These are phyloP conservation scores for Trichoderma orchidacearum DNA, from an alignment of 495 filamentous ascomycete genomes.

Conservation along the genomic window DNA sequence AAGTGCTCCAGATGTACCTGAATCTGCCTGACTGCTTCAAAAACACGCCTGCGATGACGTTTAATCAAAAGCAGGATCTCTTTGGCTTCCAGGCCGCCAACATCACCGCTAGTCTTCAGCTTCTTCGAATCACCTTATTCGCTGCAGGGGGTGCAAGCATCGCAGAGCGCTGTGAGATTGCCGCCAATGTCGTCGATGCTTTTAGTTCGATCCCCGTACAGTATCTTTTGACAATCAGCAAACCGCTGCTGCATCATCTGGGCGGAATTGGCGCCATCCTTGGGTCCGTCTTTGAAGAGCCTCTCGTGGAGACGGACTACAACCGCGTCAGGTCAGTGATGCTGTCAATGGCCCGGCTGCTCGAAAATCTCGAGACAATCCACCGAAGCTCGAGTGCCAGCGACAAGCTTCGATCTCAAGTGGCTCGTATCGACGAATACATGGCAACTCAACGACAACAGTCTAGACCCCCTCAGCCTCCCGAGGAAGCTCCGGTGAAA, in stretches of 20 bases:
- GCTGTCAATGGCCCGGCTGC: slow-evolving; percentile 34
- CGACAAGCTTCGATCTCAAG: slow-evolving; percentile 24
- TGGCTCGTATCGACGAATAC: slow-evolving; percentile 34
- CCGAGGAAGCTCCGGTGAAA: not conserved
- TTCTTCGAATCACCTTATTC: slow-evolving; percentile 35
- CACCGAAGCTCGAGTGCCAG: slow-evolving; percentile 25
- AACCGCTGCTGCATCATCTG: slow-evolving; percentile 36
- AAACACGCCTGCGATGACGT: slow-evolving; percentile 16
- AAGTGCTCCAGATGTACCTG: slow-evolving; percentile 24
- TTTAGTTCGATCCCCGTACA: slow-evolving; percentile 30
- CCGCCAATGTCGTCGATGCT: slow-evolving; percentile 28
- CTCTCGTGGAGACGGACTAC: slow-evolving; percentile 31
- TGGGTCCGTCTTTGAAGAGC: slow-evolving; percentile 33
- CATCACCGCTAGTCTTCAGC: slow-evolving; percentile 34
- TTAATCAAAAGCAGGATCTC: slow-evolving; percentile 20
- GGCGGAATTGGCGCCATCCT: slow-evolving; percentile 36
- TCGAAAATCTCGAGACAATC: slow-evolving; percentile 29
- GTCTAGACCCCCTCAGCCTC: not conserved
- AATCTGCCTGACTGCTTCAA: slow-evolving; percentile 25
- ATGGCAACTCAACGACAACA: slow-evolving; percentile 16
- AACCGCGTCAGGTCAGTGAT: slow-evolving; percentile 28
- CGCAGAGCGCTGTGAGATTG: slow-evolving; percentile 32
- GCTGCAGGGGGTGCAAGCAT: slow-evolving; percentile 23
- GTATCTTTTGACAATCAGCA: slow-evolving; percentile 33
- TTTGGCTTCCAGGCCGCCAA: slow-evolving; percentile 41